Evolutionary conservation across 768 basidiomycete genomes (phyloP).

Genomic region (Kwoniella dejecticola): DNA sequence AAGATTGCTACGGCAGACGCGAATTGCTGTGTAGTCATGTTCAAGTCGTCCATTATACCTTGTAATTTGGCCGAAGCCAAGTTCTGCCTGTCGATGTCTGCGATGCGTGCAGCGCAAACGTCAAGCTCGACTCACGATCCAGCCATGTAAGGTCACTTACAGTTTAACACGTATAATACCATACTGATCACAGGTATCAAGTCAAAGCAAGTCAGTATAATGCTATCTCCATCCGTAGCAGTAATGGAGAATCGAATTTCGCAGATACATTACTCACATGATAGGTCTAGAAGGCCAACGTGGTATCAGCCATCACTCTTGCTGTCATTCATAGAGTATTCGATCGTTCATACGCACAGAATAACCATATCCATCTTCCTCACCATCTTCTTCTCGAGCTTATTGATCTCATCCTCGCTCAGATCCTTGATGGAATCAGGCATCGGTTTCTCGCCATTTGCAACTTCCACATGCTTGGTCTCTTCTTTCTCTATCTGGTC

Average conservation of each 20-base stretch:
- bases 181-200: neutral
- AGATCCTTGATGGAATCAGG: slow-evolving; percentile 33
- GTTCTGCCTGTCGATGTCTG: slow-evolving; percentile 46
- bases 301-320: neutral
- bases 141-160: too few relatives aligned
- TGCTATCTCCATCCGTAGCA: too few relatives aligned
- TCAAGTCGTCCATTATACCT: slow-evolving; percentile 46
- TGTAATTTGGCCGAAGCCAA: slow-evolving; percentile 47
- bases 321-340: too few relatives aligned
- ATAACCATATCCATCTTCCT: slow-evolving; percentile 43
- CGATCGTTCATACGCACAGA: slow-evolving; percentile 25
- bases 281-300: slow-evolving; percentile 2
- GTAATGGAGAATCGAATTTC: too few relatives aligned
- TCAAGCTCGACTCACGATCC: neutral
- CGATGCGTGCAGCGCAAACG: too few relatives aligned
- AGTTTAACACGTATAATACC: slow-evolving; percentile 44
- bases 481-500: slow-evolving; percentile 8
- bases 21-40: slow-evolving; percentile 44
- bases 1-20: slow-evolving; percentile 46
- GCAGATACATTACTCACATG: too few relatives aligned
- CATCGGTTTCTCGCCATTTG: slow-evolving; percentile 8
- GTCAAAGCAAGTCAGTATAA: too few relatives aligned
- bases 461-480: slow-evolving; percentile 1
- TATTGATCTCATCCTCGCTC: slow-evolving; percentile 25
- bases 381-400: slow-evolving; percentile 40